Base-by-base conservation (phyloP, 2,329 filamentous ascomycete species). In the Alternaria tenuissima region DNA sequence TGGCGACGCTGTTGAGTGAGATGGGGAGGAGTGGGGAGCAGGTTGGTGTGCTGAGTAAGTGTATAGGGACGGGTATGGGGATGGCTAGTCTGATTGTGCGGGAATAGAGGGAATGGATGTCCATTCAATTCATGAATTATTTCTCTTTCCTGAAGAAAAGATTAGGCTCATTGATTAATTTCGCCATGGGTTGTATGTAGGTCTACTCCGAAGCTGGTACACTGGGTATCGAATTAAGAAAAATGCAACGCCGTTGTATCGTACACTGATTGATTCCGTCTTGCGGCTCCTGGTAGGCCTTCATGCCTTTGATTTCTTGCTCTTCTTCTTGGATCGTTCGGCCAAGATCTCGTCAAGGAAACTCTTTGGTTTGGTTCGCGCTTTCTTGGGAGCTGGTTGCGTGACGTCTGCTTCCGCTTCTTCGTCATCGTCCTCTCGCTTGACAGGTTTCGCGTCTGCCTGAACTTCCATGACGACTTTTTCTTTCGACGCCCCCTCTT, bases 41-140 rank as follows among this genome's bases (percentile, higher is more conserved):
- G 78, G 82, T 96, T 48, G 93, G 94, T 67, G 92, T 97, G 44
- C 87, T 96, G 57, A 95, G 91, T 73, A 96, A 97, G 92, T 97
- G 94, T 78, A 82, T 84, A 67, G 83, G 83, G 3, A 84, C 83
- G 18, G 79, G 79, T 0, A 85, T 85, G 83, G 83, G 83, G 0
- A 84, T 84, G 82, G 83, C 83, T 36, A 82, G 80, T 70, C 78
- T 84, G 77, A 81, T 85, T 64, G 79, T 84, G 3, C 72, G 81
- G 52, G 82, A 84, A 66, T 83, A 60, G 41, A 5, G 38, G 11
- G 36, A 5, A 20, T 39, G 12, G 30, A 30, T 34, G n/a, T 48
- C 18, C 1, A 16, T 38, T 8, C 1, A 26, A 26, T 26, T 26
- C 6, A 26, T 26, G 24, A 2, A 26, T 26, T 26, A 26, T 0